Evolutionary conservation across 306 rosid genomes (phyloP), one percentile per base, ranked within the genome.

Genomic region (Vigna hirtella): DNA sequence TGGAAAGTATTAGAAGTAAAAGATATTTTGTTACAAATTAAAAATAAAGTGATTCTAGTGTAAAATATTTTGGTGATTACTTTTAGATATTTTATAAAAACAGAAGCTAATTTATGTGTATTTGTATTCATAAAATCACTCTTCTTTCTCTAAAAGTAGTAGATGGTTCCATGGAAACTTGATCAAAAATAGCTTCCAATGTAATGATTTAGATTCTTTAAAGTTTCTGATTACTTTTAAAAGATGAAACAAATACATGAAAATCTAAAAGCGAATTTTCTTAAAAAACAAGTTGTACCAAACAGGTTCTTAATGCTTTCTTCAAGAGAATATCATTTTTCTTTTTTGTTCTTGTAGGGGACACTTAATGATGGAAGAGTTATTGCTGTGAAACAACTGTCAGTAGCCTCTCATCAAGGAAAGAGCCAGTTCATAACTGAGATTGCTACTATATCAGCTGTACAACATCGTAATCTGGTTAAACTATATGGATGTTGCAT

Each of bases 391-490:
- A 93, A 91, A 84, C 98, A 93, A 85, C 83, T 91, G 30, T 91
- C 97, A 24, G 75, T 84, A 49, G 88, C 76, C 64, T 93, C 97
- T 66, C 96, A 86, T 77, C 97, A 91, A 87, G 97, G 98, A 82
- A 91, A 90, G 77, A 83, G 68, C 66, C 98, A 93, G 67, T 93
- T 93, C 79, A 85, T 91, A 61, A 49, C 96, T 49, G 98, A 93
- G 85, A 91, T 93, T 77, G 96, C 93, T 18, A 91, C 96, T 34
- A 90, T 91, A 83, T 91, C 98, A 40, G 87, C 89, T 3, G 98
- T 93, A 45, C 97, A 91, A 73, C 98, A 93, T 63, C 93, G 90
- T 30, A 93, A 93, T 83, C 87, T 91, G 42, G 98, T 93, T 71
- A 89, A 86, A 75, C 71, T 93, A 66, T 85, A 85, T 11, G 97